Evolutionary conservation across 352 stramenopile species (phyloP).

Genomic region (Ophiocytium majus): DNA sequence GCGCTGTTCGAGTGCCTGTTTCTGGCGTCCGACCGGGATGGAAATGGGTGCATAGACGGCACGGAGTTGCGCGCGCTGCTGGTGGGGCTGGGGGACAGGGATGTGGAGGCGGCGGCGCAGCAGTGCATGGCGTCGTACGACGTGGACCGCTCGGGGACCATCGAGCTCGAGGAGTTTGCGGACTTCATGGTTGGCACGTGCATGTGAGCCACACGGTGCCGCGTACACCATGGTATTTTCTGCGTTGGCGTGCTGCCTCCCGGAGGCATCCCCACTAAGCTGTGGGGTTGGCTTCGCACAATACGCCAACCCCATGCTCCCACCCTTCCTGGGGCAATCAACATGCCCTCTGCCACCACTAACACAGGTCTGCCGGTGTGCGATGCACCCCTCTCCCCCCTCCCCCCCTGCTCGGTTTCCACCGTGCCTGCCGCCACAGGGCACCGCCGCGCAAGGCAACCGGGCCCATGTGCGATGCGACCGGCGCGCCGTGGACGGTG

Average conservation of each 20-base stretch:
- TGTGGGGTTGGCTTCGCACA: too few relatives aligned
- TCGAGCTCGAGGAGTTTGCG: conserved; percentile 45
- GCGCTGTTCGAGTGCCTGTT: conserved; percentile 42
- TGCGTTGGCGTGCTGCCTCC: too few relatives aligned
- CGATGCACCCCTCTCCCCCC: not conserved
- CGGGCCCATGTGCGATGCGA: conserved; percentile 27
- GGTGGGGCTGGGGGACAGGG: conserved; percentile 19
- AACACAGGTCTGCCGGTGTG: not conserved
- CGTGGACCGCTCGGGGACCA: conserved; percentile 46
- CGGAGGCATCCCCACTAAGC: too few relatives aligned
- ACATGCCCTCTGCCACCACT: too few relatives aligned
- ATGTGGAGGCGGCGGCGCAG: not conserved
- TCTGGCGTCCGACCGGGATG: conserved; percentile 23
- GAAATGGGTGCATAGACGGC: conserved; percentile 31
- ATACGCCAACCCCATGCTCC: too few relatives aligned
- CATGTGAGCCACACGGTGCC: too few relatives aligned
- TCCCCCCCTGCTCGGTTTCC: too few relatives aligned
- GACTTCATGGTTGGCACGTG: conserved; percentile 48
- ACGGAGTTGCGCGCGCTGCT: conserved; percentile 31
- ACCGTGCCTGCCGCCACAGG: too few relatives aligned
- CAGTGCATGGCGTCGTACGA: conserved; percentile 28
- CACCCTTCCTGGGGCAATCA: too few relatives aligned
- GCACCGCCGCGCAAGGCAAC: not conserved
- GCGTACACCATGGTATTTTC: too few relatives aligned
- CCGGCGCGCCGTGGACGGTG: conserved; percentile 21